Evolutionary conservation across 2,329 filamentous ascomycete species (phyloP).

Genomic region (Cercospora brassicicola): DNA sequence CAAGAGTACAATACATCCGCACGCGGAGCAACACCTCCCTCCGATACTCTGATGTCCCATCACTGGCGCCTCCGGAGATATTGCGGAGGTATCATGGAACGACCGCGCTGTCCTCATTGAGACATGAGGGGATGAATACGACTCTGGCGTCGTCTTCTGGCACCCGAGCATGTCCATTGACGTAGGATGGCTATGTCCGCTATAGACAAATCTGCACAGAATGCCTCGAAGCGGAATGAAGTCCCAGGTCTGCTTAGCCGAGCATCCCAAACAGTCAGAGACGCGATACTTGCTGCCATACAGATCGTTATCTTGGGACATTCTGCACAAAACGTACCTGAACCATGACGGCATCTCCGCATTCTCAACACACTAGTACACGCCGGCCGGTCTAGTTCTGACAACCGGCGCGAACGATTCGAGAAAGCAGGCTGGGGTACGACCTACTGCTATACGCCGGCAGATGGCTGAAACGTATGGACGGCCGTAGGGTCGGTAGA

Average conservation of each 20-base stretch:
- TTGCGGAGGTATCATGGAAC: neutral
- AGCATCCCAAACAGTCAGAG: neutral
- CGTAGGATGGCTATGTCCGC: neutral
- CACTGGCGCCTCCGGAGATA: neutral
- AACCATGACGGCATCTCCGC: neutral
- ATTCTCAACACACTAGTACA: neutral
- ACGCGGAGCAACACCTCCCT: neutral
- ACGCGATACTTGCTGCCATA: neutral
- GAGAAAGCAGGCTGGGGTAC: neutral
- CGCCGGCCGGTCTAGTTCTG: neutral
- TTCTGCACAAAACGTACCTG: neutral
- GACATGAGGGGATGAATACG: neutral
- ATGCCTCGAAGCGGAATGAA: constrained; percentile 1
- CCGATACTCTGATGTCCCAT: neutral
- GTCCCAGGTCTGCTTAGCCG: neutral
- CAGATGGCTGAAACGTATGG: neutral
- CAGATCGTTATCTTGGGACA: neutral
- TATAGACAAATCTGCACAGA: neutral
- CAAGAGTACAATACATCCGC: neutral
- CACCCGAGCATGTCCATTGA: neutral
- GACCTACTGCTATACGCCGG: neutral
- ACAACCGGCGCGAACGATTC: neutral
- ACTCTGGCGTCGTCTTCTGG: neutral
- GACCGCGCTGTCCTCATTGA: neutral
- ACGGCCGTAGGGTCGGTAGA: neutral